Evolutionary conservation across 306 rosid genomes (phyloP).

Genomic region (Crataegus laevigata): DNA sequence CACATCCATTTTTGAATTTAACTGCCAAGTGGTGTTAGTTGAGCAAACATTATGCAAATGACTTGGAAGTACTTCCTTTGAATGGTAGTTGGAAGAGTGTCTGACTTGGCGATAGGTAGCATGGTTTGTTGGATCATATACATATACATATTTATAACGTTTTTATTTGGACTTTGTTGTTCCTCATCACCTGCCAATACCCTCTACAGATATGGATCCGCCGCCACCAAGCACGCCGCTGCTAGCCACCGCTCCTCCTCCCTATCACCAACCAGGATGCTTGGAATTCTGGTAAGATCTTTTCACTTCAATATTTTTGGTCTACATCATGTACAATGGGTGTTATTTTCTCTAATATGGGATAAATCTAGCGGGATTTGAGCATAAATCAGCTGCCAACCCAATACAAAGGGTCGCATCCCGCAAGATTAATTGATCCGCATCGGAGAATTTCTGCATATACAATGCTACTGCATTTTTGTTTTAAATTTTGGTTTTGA

Average conservation of each 20-base stretch:
- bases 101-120: constrained; percentile 23
- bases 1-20: not conserved
- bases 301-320: not conserved
- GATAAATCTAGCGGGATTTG: not conserved
- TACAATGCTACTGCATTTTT: not conserved
- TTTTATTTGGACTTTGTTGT: not conserved
- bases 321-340: not conserved
- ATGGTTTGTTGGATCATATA: constrained; percentile 15
- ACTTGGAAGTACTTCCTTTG: constrained; percentile 27
- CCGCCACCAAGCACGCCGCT: constrained; percentile 37
- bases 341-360: not conserved
- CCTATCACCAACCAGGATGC: constrained; percentile 37
- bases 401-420: not conserved
- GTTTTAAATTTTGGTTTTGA: not conserved
- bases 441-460: not conserved
- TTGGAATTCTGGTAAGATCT: constrained; percentile 44
- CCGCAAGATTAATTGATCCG: not conserved
- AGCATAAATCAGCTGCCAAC: not conserved
- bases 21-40: constrained; percentile 26
- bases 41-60: not conserved
- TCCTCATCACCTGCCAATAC: not conserved
- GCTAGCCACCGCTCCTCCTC: constrained; percentile 41
- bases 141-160: not conserved
- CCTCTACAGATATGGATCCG: constrained; percentile 34
- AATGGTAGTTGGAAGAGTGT: constrained; percentile 48